Evolutionary conservation across 441 rosid species (phyloP), one percentile per base, ranked within the genome.

Genomic region (Rhodomyrtus psidioides): DNA sequence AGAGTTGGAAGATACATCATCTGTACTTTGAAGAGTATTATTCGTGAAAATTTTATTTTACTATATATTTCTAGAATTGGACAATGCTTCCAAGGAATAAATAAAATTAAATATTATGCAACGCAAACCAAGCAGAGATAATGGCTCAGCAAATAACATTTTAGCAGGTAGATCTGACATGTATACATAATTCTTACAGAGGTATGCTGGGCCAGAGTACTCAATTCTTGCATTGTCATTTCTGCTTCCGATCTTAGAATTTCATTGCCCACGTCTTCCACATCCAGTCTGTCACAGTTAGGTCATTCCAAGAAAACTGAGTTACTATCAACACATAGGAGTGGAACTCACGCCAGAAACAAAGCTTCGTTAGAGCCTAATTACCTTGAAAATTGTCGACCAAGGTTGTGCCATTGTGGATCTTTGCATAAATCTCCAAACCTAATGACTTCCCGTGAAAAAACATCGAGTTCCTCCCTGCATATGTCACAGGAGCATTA

Each of bases 381-480:
- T 89, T 93, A 96, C 98, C 88, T 95, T 54, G 91, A 85, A 89
- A 97, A 93, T 85, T 91, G 94, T 86, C 97, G 93, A 76, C 91
- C 94, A 42, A 97, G 91, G 88, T 94, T 92, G 90, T 94, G 99
- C 98, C 98, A 97, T 62, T 96, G 98, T 1, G 96, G 91, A 86
- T 97, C 98, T 92, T 94, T 96, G 88, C 98, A 97, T 84, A 58
- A 87, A 89, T 97, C 93, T 82, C 99, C 99, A 74, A 97, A 97
- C 90, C 99, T 93, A 55, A 96, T 81, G 49, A 95, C 97, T 91
- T 97, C 99, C 58, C 91, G 88, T 30, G 94, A 88, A 88, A 97
- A 94, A 85, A 94, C 91, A 88, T 93, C 93, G 26, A 95, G 89
- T 92, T 97, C 99, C 92, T 97, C 97, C 89, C 98, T 97, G 85